Percentiles rank a stretch among this genome's conserved stretches.
Evolutionary conservation across 768 basidiomycete genomes (phyloP).

Genomic region (Lactarius evosmus): DNA sequence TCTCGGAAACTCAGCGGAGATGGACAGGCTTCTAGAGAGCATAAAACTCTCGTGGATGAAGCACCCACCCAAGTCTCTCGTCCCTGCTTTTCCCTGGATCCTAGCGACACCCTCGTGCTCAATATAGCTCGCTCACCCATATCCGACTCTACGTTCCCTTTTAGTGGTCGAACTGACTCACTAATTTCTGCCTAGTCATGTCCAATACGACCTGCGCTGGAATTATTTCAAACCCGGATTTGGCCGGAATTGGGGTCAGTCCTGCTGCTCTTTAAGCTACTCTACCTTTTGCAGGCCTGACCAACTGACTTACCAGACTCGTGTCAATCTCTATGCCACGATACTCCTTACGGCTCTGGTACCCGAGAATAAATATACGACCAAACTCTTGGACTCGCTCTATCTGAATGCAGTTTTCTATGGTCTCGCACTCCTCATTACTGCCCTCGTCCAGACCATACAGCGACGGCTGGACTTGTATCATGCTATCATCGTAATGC

Average conservation of each 20-base stretch:
- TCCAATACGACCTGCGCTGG: neutral
- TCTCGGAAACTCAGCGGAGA: no score
- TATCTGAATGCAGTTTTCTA: neutral
- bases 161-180: no score
- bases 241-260: neutral
- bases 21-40: no score
- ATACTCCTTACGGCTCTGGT: neutral
- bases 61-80: no score
- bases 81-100: no score
- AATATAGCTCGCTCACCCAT: neutral
- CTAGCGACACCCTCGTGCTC: no score
- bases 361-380: neutral
- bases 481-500: slow-evolving; percentile 3
- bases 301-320: neutral
- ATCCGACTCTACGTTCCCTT: no score
- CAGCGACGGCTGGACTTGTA: neutral
- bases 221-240: neutral
- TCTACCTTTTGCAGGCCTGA: neutral
- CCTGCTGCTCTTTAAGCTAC: neutral
- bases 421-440: neutral
- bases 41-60: no score
- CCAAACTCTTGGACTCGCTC: neutral
- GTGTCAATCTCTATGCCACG: slow-evolving; percentile 1
- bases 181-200: neutral
- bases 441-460: neutral